Conservation (phyloP, 2,329 filamentous ascomycete genomes). For the Fusarium sp. region DNA sequence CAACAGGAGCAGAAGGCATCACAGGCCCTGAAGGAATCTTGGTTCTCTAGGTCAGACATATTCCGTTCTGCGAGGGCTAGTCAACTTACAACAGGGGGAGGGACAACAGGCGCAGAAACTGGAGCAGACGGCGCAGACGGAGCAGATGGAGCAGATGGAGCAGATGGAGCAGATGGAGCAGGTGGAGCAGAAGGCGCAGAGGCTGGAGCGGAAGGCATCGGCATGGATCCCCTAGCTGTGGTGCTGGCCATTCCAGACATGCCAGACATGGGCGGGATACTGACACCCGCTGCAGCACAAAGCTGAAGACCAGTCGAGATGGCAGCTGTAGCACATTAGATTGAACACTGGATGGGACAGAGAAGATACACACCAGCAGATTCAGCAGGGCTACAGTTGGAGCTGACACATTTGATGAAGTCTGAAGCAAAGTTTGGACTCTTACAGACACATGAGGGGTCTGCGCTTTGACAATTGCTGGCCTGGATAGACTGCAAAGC, state of each 20-base stretch:
- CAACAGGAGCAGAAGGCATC: background rate
- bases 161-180: no score
- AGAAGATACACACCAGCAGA: constrained; percentile 8
- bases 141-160: no score
- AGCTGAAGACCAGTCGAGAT: background rate
- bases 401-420: background rate
- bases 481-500: constrained; percentile 7
- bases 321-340: background rate
- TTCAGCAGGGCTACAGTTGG: constrained; percentile 2
- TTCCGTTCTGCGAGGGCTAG: background rate
- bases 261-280: background rate
- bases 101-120: background rate
- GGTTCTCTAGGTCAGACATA: rapidly evolving
- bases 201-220: background rate
- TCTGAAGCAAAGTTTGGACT: background rate
- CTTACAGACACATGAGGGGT: constrained; percentile 26
- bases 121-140: background rate
- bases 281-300: constrained; percentile 14
- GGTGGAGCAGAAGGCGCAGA: background rate
- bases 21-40: constrained; percentile 1
- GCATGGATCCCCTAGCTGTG: background rate
- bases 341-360: background rate
- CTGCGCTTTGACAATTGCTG: constrained; percentile 10
- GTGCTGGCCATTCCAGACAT: background rate
- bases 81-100: constrained; percentile 14